Percentiles rank a stretch among this genome's conserved stretches.
phyloP scores from a whole-genome alignment of 73 alveolate species.

The Paramecium bursaria region DNA sequence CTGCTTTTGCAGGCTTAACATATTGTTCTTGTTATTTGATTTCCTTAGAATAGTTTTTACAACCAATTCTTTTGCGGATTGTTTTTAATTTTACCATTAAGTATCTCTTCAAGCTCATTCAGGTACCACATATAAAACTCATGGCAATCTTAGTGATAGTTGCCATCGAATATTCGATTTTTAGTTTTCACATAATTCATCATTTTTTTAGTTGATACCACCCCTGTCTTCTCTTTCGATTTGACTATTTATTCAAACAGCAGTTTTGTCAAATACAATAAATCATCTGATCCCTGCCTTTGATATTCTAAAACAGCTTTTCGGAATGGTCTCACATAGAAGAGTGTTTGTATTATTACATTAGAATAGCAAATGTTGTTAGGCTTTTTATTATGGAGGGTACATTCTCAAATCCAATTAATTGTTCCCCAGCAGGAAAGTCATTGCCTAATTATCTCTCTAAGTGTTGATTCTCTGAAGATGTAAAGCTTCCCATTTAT shows the following conservation, averaged over 20 bases:
- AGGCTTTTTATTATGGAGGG: constrained; percentile 9
- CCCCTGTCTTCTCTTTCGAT: constrained; percentile 59
- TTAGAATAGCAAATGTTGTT: constrained; percentile 67
- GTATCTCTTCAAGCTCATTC: constrained; percentile 56
- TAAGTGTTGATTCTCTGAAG: constrained; percentile 22
- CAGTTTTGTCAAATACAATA: constrained; percentile 19
- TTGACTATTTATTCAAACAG: constrained; percentile 49
- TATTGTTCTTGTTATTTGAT: constrained; percentile 45
- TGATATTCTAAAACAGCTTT: constrained; percentile 28
- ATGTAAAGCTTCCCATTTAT: constrained; percentile 32
- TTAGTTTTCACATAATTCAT: constrained; percentile 64
- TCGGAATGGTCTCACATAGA: constrained; percentile 57
- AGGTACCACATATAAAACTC: constrained; percentile 70
- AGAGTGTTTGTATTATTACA: constrained; percentile 57
- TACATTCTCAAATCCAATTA: constrained; percentile 70
- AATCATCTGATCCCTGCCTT: constrained; percentile 44
- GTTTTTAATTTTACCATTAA: constrained; percentile 48
- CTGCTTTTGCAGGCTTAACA: constrained; percentile 55
- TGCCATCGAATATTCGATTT: constrained; percentile 62
- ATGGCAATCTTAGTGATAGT: constrained; percentile 68
- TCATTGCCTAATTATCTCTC: constrained; percentile 54
- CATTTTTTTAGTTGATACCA: constrained; percentile 54
- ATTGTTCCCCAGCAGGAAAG: constrained; percentile 64
- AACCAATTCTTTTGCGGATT: constrained; percentile 3
- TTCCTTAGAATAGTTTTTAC: constrained; percentile 56